A percentile compares a stretch with the other conserved stretches of the same genome.
phyloP scores from a whole-genome alignment of 1,139 yeast species.

The Candida dubliniensis region DNA sequence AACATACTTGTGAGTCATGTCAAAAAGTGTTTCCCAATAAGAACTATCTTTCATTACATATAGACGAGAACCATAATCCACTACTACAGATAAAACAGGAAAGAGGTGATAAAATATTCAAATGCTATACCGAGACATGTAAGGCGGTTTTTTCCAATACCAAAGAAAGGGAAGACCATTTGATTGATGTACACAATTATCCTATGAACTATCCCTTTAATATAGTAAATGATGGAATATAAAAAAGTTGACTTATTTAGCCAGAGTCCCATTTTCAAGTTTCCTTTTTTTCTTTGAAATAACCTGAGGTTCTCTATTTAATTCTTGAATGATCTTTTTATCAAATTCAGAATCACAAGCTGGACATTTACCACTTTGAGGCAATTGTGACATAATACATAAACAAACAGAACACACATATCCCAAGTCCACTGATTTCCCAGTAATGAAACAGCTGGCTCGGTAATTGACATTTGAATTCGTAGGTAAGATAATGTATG shows the following conservation, averaged over 20 bases:
- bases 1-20: slow-evolving; percentile 43
- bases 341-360: slow-evolving; percentile 54
- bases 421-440: slow-evolving; percentile 87
- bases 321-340: slow-evolving; percentile 44
- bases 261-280: slow-evolving; percentile 14
- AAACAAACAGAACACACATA: slow-evolving; percentile 94
- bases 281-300: slow-evolving; percentile 41
- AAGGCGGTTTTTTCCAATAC: slow-evolving; percentile 30
- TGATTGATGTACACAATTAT: slow-evolving; percentile 50
- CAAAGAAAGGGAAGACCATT: slow-evolving; percentile 43
- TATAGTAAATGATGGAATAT: slow-evolving; percentile 32
- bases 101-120: slow-evolving; percentile 38
- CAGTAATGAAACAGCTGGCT: slow-evolving; percentile 91
- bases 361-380: slow-evolving; percentile 51
- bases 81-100: slow-evolving; percentile 36
- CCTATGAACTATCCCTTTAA: slow-evolving; percentile 44
- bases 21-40: slow-evolving; percentile 40
- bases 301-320: slow-evolving; percentile 56
- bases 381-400: slow-evolving; percentile 73
- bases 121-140: slow-evolving; percentile 44
- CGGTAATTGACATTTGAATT: slow-evolving; percentile 87
- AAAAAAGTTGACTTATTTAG: not conserved
- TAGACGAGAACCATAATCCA: slow-evolving; percentile 56
- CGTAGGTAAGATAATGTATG: slow-evolving; percentile 76
- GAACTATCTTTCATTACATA: slow-evolving; percentile 43